Base-by-base conservation (phyloP, 768 basidiomycete species). In the Hebeloma cylindrosporum region DNA sequence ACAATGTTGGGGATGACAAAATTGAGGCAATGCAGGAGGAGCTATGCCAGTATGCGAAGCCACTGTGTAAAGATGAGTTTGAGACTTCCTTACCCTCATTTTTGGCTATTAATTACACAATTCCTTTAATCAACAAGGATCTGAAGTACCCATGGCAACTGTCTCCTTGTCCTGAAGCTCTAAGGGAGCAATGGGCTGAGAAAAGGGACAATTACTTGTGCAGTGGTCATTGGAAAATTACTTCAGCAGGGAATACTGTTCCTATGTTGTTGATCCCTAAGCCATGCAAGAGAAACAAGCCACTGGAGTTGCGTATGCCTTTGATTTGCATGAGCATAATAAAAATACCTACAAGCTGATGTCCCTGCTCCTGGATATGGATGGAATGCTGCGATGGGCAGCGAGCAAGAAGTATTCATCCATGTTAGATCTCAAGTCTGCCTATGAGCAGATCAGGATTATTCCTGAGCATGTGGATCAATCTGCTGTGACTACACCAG, bases 361-460 rank as follows among this genome's bases (percentile, higher is more conserved):
- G 0, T 69, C 68, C 0, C 75, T 71, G 0, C 42, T 76, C 0
- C 72, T 73, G 0, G 70, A 75, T 41, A 62, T 66, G 10, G 70
- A 75, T 10, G 60, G 58, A 1, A 72, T 77, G 0, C 39, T 63
- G 3, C 27, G 58, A 7, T 53, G 66, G 10, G 65, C 69, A 0
- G 66, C 69, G 0, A 14, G 54, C 0, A 52, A 55, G 0, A 44
- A 39, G 8, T 68, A 61, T 39, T 43, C 66, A 0, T 62, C 69
- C 0, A 57, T 62, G 4, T 57, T 77, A 3, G 71, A 77, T 47
- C 48, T 63, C 11, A 61, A 65, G 20, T 60, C 67, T 40, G 69
- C 72, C 0, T 77, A 71, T 54, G 68, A 77, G 45, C 74, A 77
- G 37, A 67, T 69, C 0, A 20, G 59, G 0, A 60, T 70, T 4